These are phyloP conservation scores for Craspedostauros australis DNA, from an alignment of 108 stramenopile species.

Conservation along the genomic window DNA sequence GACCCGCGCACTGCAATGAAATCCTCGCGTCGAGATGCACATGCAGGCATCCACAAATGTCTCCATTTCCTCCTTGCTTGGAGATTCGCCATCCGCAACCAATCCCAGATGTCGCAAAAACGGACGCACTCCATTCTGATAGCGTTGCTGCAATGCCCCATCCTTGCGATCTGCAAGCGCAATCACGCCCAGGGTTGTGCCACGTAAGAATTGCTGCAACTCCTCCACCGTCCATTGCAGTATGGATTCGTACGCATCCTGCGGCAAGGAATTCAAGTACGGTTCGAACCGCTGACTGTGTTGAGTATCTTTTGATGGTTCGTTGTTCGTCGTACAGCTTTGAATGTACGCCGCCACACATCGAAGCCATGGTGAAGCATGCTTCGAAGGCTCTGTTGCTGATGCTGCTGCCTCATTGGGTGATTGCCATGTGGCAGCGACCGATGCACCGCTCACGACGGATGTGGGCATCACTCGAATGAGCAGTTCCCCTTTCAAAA, in stretches of 20 bases:
- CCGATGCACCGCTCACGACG: conserved; percentile 51
- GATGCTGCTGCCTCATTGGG: not conserved
- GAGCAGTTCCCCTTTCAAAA: conserved; percentile 54
- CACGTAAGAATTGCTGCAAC: conserved; percentile 37
- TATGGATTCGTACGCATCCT: conserved; percentile 54
- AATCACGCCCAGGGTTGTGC: conserved; percentile 44
- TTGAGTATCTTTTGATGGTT: not conserved
- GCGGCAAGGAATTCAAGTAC: conserved; percentile 63
- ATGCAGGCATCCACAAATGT: conserved; percentile 51
- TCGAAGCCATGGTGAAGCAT: conserved; percentile 63
- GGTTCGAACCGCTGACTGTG: conserved; percentile 2
- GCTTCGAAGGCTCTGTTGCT: conserved; percentile 3
- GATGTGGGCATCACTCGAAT: conserved; percentile 50
- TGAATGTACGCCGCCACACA: conserved; percentile 46
- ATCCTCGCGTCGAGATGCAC: conserved; percentile 73
- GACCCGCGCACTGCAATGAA: conserved; percentile 39
- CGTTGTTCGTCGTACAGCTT: conserved; percentile 18
- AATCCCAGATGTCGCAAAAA: conserved; percentile 35
- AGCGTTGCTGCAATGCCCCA: conserved; percentile 32
- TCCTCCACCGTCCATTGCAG: conserved; percentile 54
- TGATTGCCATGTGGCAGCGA: conserved; percentile 27
- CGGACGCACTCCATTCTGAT: conserved; percentile 40
- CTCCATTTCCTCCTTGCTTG: conserved; percentile 26
- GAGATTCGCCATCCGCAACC: conserved; percentile 6
- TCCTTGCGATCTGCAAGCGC: conserved; percentile 22